Conservation (phyloP, 2,329 filamentous ascomycete species). For the Rhinocladiella mackenziei region DNA sequence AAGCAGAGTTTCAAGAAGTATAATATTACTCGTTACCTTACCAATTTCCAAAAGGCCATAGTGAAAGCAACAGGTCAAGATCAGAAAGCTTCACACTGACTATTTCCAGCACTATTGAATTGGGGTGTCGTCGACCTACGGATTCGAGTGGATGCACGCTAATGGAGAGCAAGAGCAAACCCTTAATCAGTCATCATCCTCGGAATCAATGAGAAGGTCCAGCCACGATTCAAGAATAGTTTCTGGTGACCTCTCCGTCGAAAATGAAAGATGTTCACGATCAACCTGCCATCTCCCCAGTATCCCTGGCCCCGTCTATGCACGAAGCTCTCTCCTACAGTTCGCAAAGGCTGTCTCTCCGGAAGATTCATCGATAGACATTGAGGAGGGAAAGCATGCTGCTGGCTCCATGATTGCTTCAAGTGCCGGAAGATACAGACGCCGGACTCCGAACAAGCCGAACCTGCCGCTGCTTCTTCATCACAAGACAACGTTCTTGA, state of each 20-base stretch:
- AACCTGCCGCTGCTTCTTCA: conserved; percentile 4
- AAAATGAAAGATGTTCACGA: background rate
- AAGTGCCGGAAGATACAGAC: conserved; percentile 10
- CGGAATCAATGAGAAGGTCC: background rate
- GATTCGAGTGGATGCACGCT: too few species aligned
- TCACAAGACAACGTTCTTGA: conserved; percentile 5
- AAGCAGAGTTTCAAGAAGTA: conserved; percentile 28
- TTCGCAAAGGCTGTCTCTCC: conserved; percentile 28
- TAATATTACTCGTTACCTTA: conserved; percentile 26
- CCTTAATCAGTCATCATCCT: background rate
- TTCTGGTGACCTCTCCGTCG: background rate
- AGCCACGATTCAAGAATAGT: background rate
- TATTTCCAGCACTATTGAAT: conserved; percentile 16
- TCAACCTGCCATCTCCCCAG: conserved; percentile 5
- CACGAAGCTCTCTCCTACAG: conserved; percentile 25
- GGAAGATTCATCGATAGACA: conserved; percentile 6
- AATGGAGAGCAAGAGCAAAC: background rate
- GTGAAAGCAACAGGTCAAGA: conserved; percentile 1
- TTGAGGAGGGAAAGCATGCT: conserved; percentile 1
- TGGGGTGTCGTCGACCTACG: conserved; percentile 11
- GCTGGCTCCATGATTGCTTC: background rate
- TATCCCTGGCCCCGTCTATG: conserved; percentile 2
- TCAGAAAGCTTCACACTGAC: background rate
- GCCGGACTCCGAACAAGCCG: conserved; percentile 1
- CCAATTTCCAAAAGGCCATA: conserved; percentile 15